Evolutionary conservation across 2,329 filamentous ascomycete genomes (phyloP).

Genomic region (Aspergillus nomiae): DNA sequence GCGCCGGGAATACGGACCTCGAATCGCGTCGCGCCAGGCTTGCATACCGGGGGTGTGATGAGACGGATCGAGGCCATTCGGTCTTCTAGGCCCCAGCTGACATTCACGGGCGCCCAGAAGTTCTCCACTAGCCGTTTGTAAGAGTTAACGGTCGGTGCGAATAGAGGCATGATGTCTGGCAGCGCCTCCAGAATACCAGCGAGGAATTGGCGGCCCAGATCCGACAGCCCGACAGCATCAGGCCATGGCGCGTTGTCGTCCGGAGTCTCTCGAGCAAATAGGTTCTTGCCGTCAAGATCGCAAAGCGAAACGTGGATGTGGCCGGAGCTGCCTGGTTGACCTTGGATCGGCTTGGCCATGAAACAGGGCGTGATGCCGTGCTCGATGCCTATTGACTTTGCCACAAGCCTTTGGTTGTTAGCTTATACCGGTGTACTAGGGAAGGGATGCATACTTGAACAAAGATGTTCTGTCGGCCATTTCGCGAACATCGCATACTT

Average conservation of each 20-base stretch:
- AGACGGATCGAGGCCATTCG: conserved; percentile 85
- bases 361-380: conserved; percentile 93
- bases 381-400: conserved; percentile 81
- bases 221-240: conserved; percentile 77
- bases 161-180: conserved; percentile 89
- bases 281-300: conserved; percentile 74
- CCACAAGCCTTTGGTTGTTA: conserved; percentile 60
- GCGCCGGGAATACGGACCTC: conserved; percentile 56
- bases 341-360: conserved; percentile 93
- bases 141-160: conserved; percentile 92
- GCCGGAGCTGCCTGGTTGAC: conserved; percentile 87
- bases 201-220: conserved; percentile 89
- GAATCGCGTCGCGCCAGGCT: conserved; percentile 57
- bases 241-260: conserved; percentile 71
- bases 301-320: conserved; percentile 92
- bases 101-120: conserved; percentile 96
- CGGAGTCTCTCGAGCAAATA: conserved; percentile 71
- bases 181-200: conserved; percentile 84
- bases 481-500: conserved; percentile 78
- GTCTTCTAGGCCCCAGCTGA: conserved; percentile 94
- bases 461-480: conserved; percentile 89
- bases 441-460: conserved; percentile 67
- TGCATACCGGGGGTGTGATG: conserved; percentile 84
- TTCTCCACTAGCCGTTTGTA: conserved; percentile 98
- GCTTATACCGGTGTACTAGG: not conserved